Percentiles rank a stretch among this genome's conserved stretches.
These are phyloP conservation scores for Gnaphalium uliginosum DNA, from an alignment of 129 eudicot species.

Conservation along the genomic window DNA sequence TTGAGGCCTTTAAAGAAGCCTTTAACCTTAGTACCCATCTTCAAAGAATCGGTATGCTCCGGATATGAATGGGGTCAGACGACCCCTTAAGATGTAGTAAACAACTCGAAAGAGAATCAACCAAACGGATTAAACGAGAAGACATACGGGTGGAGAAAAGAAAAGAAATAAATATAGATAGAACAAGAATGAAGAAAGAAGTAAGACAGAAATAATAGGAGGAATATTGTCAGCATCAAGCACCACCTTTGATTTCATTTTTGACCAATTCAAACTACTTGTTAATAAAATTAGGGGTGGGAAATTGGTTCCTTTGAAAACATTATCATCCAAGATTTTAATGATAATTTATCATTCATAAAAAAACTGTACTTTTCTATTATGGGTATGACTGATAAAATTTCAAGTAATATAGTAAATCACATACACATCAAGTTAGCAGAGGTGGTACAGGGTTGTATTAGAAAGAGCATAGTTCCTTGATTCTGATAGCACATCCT, in stretches of 20 bases:
- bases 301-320: neutral
- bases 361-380: slow-evolving; percentile 8
- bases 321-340: neutral
- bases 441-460: no score
- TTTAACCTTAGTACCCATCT: slow-evolving; percentile 42
- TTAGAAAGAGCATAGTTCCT: neutral
- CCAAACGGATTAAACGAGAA: slow-evolving; percentile 25
- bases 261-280: slow-evolving; percentile 20
- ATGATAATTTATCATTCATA: neutral
- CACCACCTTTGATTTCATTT: slow-evolving; percentile 31
- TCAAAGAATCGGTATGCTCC: slow-evolving; percentile 32
- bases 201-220: slow-evolving; percentile 33
- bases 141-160: slow-evolving; percentile 10
- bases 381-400: neutral
- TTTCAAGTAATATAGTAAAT: neutral
- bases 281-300: slow-evolving; percentile 19
- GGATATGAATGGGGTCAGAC: slow-evolving; percentile 37
- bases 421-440: no score
- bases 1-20: slow-evolving; percentile 39
- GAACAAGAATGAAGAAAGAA: slow-evolving; percentile 10
- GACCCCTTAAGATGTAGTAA: slow-evolving; percentile 36
- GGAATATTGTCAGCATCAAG: slow-evolving; percentile 14
- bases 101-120: slow-evolving; percentile 27
- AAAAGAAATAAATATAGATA: slow-evolving; percentile 25
- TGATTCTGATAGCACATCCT: neutral